Evolutionary conservation across 176 grass and related monocot genomes (phyloP), one percentile per base, ranked within the genome.

Genomic region (Microstegium vimineum): DNA sequence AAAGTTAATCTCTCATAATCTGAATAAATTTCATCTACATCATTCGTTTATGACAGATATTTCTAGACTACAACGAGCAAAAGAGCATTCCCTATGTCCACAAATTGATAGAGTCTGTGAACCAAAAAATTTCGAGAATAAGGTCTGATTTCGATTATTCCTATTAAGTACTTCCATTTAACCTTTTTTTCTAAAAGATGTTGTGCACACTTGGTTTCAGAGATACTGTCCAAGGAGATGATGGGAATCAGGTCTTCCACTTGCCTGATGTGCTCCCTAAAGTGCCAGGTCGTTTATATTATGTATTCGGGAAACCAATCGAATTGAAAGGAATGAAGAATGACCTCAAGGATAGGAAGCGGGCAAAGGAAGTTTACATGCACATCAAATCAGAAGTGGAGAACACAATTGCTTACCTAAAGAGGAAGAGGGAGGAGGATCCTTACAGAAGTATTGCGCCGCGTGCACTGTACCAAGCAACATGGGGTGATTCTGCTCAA

Each of bases 201-300:
- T 17, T 47, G 61, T 31, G 27, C 32, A 65, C 60, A 76, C 37
- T 62, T 92, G 37, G 31, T 92, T 90, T 40, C 86, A 94, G 95
- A 84, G 76, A 86, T 67, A 86, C 75, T 66, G 49, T 83, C 15
- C 57, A 92, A 81, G 95, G 90, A 68, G 92, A 94, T 66, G 78
- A 89, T 17, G 83, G 90, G 20, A 88, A 87, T 6, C 92, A 94
- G 59, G 69, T 84, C 8, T 5, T 98, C 10, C 41, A 85, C 74
- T 0, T 98, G 18, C 95, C 95, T 12, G 80, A 74, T 26, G 23
- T 98, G 49, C 52, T 94, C 59, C 92, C 95, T 8, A 98, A 93
- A 70, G 77, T 94, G 67, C 95, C 95, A 33, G 95, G 95, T 22
- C 95, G 90, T n/a, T 89, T 98, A 56, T 98, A 98, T 71, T 98